These are phyloP conservation scores for Lagenaria siceraria DNA, from an alignment of 306 rosid species.

Conservation along the genomic window DNA sequence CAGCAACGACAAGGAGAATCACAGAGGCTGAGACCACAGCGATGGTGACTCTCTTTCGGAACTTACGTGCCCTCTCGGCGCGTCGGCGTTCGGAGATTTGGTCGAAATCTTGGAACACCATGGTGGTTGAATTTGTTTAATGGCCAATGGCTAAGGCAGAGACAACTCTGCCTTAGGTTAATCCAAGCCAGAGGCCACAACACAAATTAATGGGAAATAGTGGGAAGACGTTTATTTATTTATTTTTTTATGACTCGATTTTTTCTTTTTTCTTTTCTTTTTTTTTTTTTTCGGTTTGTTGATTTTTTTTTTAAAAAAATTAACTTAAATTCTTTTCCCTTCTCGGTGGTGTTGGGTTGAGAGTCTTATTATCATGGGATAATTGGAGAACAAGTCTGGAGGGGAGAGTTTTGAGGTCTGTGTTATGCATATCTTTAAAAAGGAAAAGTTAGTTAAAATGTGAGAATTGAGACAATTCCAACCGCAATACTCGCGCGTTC, in stretches of 20 bases:
- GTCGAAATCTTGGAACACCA: constrained; percentile 91
- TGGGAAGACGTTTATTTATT: background rate
- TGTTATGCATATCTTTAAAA: background rate
- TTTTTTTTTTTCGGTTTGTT: background rate
- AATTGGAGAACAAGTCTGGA: background rate
- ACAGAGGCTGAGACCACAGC: constrained; percentile 23
- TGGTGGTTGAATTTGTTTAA: background rate
- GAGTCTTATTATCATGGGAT: background rate
- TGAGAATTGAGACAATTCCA: background rate
- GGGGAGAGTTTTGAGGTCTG: constrained; percentile 1
- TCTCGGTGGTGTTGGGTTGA: background rate
- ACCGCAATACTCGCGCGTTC: background rate
- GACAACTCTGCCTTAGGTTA: constrained; percentile 66
- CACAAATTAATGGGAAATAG: background rate
- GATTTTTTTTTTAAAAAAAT: background rate
- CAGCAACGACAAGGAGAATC: constrained; percentile 20
- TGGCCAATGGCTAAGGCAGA: constrained; percentile 63
- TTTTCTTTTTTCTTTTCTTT: background rate
- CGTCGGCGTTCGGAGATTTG: constrained; percentile 51
- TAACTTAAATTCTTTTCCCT: too few relatives aligned
- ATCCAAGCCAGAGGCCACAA: constrained; percentile 11
- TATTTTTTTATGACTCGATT: background rate
- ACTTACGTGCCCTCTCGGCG: constrained; percentile 34
- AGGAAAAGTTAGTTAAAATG: background rate
- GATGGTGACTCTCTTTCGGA: constrained; percentile 28